Conservation (phyloP, 108 stramenopile genomes). For the Fragilariopsis cylindrus region DNA sequence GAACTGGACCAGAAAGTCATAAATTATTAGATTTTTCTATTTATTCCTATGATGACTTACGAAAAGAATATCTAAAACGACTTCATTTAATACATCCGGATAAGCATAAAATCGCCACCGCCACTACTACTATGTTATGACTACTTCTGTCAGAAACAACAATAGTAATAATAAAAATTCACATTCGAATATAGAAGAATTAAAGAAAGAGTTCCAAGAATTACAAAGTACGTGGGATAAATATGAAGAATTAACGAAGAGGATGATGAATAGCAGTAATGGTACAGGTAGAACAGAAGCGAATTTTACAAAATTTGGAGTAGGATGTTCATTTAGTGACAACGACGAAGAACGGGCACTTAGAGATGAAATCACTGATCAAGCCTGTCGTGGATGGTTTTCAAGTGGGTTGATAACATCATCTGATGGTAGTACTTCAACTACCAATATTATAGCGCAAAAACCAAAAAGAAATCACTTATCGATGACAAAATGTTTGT, state of each 20-base stretch:
- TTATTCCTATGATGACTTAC: conserved; percentile 56
- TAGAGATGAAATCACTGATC: conserved; percentile 75
- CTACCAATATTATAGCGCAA: background rate
- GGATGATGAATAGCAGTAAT: conserved; percentile 17
- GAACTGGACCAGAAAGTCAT: conserved; percentile 37
- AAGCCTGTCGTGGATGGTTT: conserved; percentile 87
- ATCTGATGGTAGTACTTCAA: background rate
- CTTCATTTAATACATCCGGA: conserved; percentile 79
- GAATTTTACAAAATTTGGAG: conserved; percentile 84
- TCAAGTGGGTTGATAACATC: conserved; percentile 51
- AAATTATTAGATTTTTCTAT: conserved; percentile 39
- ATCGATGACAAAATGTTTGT: conserved; percentile 43
- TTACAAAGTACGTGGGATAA: conserved; percentile 73
- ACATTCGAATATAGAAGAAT: conserved; percentile 7
- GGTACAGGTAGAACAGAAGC: conserved; percentile 26
- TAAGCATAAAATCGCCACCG: conserved; percentile 23
- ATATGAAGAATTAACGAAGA: conserved; percentile 53
- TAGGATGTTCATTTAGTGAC: conserved; percentile 85
- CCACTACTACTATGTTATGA: background rate
- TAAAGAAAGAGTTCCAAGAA: conserved; percentile 50
- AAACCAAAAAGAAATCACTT: conserved; percentile 14
- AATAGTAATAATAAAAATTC: background rate
- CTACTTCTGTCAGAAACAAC: background rate
- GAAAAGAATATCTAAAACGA: conserved; percentile 55
- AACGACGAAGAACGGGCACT: conserved; percentile 56